Base-by-base conservation (phyloP, 2,329 filamentous ascomycete genomes). In the Teratosphaeria epicoccoides region DNA sequence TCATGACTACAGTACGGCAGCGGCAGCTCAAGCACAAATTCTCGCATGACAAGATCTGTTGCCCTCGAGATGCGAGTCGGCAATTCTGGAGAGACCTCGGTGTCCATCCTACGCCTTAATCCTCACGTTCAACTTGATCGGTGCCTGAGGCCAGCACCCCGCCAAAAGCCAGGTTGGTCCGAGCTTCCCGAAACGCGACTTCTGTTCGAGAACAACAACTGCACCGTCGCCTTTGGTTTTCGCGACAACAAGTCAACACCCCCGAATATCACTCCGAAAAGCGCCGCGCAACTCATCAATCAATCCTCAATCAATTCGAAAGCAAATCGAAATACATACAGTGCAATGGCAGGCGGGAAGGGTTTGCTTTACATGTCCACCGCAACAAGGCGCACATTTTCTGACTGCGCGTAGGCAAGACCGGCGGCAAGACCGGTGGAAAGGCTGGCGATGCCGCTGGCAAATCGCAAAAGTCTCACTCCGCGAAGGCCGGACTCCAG, bases 381-480 rank as follows among this genome's bases (percentile, higher is more conserved):
- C 44, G 28, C 45, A 47, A 55, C 46, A 53, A 52, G 49, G 54
- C 43, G 54, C 55, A 54, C 53, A 52, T 55, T 61, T 43, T 28
- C 64, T 68, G 57, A 69, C 65, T 56, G 50, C 44, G 46, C 47
- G 55, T 61, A 77, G 74, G 74, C 61, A 77, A 77, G 66, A 76
- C 74, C 63, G 89, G 90, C 65, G 90, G 90, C 68, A 95, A 94
- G 83, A 90, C 85, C 53, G 87, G 87, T 64, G 87, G 87, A 63
- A 93, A 93, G 78, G 80, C 81, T 60, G 65, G 66, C 50, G 84
- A 83, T 61, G 80, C 79, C 51, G 75, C 83, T 69, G 87, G 87
- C 76, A 95, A 95, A 78, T 85, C 87, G 68, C 87, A 94, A 76
- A 95, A 93, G 76, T 84, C 81, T 64, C 90, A 95, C 78, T 95